Evolutionary conservation across 306 rosid genomes (phyloP).

Genomic region (Dryas octopetala): DNA sequence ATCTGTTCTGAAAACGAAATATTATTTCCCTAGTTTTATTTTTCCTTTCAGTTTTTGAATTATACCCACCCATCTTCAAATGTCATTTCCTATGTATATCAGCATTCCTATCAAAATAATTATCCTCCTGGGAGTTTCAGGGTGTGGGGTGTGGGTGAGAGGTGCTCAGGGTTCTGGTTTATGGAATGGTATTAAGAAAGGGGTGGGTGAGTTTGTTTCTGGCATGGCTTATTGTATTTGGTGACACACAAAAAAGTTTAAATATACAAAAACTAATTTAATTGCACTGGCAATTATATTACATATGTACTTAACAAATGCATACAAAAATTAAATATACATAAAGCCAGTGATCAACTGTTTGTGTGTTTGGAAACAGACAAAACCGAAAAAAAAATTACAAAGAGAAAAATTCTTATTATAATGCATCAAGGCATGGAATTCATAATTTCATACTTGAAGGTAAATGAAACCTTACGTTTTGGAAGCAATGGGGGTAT

Average conservation of each 20-base stretch:
- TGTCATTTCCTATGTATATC: background rate
- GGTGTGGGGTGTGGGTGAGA: background rate
- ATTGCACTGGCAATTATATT: background rate
- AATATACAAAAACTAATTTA: background rate
- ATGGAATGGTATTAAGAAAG: background rate
- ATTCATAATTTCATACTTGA: background rate
- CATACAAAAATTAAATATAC: background rate
- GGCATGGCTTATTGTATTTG: background rate
- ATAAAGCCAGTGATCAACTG: background rate
- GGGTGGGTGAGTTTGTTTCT: background rate
- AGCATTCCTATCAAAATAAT: background rate
- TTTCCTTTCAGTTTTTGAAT: background rate
- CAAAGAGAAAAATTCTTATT: background rate
- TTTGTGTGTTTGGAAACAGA: background rate
- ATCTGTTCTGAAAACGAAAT: slow-evolving; percentile 14
- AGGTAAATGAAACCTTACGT: background rate
- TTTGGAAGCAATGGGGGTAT: background rate
- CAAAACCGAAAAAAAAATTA: background rate
- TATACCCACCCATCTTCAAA: background rate
- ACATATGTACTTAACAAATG: background rate
- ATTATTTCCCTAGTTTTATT: slow-evolving; percentile 5
- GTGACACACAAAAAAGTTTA: background rate
- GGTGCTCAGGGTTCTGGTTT: background rate
- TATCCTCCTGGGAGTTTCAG: background rate
- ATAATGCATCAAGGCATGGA: background rate